A percentile compares a stretch with the other conserved stretches of the same genome.
Conservation (phyloP, 225 moss, liverwort and hornwort genomes). For the Physcomitrium patens region DNA sequence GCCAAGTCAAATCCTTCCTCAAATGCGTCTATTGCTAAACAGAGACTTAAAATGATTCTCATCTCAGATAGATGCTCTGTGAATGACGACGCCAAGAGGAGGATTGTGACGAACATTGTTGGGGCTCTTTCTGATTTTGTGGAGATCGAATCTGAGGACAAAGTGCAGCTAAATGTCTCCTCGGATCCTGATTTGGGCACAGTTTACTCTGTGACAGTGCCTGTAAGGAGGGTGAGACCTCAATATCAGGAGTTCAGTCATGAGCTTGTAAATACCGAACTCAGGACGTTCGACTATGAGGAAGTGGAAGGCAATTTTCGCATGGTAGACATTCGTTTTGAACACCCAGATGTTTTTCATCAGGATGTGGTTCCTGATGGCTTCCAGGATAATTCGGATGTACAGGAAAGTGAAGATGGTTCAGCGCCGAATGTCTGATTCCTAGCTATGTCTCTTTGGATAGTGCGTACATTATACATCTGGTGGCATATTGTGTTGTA, state of each 20-base stretch:
- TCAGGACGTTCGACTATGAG: slow-evolving; percentile 66
- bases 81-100: slow-evolving; percentile 94
- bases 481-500: slow-evolving; percentile 21
- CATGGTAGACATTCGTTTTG: slow-evolving; percentile 63
- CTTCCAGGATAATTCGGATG: slow-evolving; percentile 36
- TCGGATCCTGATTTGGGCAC: slow-evolving; percentile 90
- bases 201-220: slow-evolving; percentile 90
- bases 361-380: slow-evolving; percentile 38
- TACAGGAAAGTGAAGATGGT: slow-evolving; percentile 35
- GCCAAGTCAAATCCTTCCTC: slow-evolving; percentile 52
- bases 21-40: slow-evolving; percentile 87
- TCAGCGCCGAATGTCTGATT: slow-evolving; percentile 37
- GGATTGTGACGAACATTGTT: slow-evolving; percentile 90
- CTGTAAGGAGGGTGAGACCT: slow-evolving; percentile 85
- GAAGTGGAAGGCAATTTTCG: slow-evolving; percentile 55
- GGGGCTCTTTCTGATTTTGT: slow-evolving; percentile 95
- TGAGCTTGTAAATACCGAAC: slow-evolving; percentile 74
- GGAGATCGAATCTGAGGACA: slow-evolving; percentile 96
- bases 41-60: slow-evolving; percentile 93
- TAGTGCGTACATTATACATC: neutral
- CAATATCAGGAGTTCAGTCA: slow-evolving; percentile 90
- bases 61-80: slow-evolving; percentile 97
- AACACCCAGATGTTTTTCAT: slow-evolving; percentile 51
- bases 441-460: slow-evolving; percentile 26
- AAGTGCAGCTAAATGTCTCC: slow-evolving; percentile 87